Base-by-base conservation (phyloP, 208 protist genomes). In the Acanthamoeba lenticulata region DNA sequence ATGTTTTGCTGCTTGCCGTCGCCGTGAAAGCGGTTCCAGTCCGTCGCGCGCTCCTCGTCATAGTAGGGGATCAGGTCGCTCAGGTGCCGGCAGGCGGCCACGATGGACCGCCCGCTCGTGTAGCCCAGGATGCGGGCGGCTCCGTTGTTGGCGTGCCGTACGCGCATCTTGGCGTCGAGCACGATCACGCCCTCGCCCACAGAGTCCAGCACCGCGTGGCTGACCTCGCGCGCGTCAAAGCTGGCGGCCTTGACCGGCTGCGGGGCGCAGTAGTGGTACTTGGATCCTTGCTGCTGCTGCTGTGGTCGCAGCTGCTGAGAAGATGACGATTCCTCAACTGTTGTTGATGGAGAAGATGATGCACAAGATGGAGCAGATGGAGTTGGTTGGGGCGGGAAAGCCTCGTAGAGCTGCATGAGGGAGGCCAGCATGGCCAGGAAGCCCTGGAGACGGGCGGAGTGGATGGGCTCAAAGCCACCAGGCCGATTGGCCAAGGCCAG, bases 361-460 rank as follows among this genome's bases (percentile, higher is more conserved):
- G 52, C 15, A 9, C 17, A 60, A 9, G 52, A 60, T 19, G 45
- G 15, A 49, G 45, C 5, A 19, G 45, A 19, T 49, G 45, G 15
- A n/a, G 57, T n/a, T 7, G 3, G 62, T 17, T 85, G 19, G 4
- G 40, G 9, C 3, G 74, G 74, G 6, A 49, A 1, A 15, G 36
- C 5, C 21, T 85, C 44, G 74, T 45, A 85, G 44, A 85, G 45
- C 74, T 85, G 32, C 74, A 85, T 52, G 74, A 85, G 74, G 45
- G 44, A 36, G 27, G 44, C 74, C 27, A 45, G 45, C 74, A 85
- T 85, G 15, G 74, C 19, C 36, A 29, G n/a, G n/a, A 85, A 85
- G 45, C 74, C 74, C 27, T 55, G 74, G 2, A 85, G 74, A 29
- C 45, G 34, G 27, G 40, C 32, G 38, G 45, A 13, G 74, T 57